Evolutionary conservation across 2,329 filamentous ascomycete species (phyloP).

Genomic region (Penicillium sp.): DNA sequence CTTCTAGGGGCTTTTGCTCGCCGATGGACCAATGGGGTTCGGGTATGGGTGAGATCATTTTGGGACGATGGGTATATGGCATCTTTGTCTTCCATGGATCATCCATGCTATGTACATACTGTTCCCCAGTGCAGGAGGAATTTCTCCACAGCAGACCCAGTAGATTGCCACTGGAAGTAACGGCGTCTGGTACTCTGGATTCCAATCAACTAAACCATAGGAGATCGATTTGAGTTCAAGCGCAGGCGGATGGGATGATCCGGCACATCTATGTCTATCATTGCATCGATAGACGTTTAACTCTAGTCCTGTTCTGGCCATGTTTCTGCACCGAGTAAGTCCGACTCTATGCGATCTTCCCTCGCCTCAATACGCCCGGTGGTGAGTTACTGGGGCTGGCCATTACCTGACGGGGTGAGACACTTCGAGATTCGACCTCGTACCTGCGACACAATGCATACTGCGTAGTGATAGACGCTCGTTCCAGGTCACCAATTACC

Average conservation of each 20-base stretch:
- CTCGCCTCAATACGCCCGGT: neutral
- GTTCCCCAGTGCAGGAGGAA: neutral
- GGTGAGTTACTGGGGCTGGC: neutral
- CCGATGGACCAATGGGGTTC: slow-evolving; percentile 22
- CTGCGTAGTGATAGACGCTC: neutral
- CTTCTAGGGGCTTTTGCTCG: slow-evolving; percentile 17
- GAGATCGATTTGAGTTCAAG: slow-evolving; percentile 8
- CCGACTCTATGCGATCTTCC: neutral
- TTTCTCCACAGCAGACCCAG: neutral
- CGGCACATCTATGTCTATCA: neutral
- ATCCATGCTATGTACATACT: slow-evolving; percentile 2
- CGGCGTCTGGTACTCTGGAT: neutral
- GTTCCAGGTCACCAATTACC: neutral
- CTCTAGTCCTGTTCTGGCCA: neutral
- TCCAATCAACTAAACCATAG: neutral
- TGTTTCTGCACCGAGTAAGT: neutral
- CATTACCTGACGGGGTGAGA: slow-evolving; percentile 10
- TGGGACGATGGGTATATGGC: neutral
- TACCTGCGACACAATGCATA: neutral
- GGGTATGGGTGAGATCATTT: slow-evolving; percentile 13
- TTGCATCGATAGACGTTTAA: neutral
- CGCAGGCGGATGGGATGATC: neutral
- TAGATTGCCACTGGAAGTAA: neutral
- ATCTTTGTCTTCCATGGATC: neutral
- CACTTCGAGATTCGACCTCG: neutral